A percentile compares a stretch with the other conserved stretches of the same genome.
Conservation (phyloP, 345 rosid genomes). For the Hevea brasiliensis region DNA sequence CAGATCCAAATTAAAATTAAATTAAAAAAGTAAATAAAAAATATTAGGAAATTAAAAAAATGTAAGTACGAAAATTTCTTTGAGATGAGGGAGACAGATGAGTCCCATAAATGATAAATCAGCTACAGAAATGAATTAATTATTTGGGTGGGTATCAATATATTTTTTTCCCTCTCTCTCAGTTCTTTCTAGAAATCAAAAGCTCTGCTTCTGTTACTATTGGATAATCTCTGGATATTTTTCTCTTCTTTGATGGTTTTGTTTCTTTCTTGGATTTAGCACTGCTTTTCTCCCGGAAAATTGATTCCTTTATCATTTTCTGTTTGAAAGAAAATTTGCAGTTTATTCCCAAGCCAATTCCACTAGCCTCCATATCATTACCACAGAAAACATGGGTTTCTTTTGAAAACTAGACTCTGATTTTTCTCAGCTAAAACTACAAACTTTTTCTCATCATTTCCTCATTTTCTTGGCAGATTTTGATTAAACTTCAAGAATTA, state of each 20-base stretch:
- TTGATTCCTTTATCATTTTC: constrained; percentile 17
- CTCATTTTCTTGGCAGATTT: too few species aligned
- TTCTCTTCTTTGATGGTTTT: neutral
- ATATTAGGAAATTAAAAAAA: neutral
- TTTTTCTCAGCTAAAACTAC: too few species aligned
- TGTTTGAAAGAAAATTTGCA: neutral
- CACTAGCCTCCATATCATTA: constrained; percentile 9
- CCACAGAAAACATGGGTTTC: constrained; percentile 32
- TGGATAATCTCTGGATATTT: neutral
- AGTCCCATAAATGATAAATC: constrained; percentile 8
- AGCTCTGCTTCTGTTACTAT: constrained; percentile 2
- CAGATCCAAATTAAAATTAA: neutral
- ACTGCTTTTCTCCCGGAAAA: constrained; percentile 27
- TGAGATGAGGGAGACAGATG: neutral
- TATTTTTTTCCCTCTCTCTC: neutral
- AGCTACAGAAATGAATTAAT: constrained; percentile 5
- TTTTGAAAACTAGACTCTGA: too few species aligned
- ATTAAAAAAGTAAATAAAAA: neutral
- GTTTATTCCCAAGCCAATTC: neutral
- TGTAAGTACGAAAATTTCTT: neutral
- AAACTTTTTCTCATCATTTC: too few species aligned
- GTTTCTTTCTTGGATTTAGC: neutral
- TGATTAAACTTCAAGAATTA: constrained; percentile 35
- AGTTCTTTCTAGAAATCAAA: constrained; percentile 7
- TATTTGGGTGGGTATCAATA: neutral